A percentile compares a stretch with the other conserved stretches of the same genome.
phyloP scores from a whole-genome alignment of 805 yeast species.

The Alloascoidea africana region DNA sequence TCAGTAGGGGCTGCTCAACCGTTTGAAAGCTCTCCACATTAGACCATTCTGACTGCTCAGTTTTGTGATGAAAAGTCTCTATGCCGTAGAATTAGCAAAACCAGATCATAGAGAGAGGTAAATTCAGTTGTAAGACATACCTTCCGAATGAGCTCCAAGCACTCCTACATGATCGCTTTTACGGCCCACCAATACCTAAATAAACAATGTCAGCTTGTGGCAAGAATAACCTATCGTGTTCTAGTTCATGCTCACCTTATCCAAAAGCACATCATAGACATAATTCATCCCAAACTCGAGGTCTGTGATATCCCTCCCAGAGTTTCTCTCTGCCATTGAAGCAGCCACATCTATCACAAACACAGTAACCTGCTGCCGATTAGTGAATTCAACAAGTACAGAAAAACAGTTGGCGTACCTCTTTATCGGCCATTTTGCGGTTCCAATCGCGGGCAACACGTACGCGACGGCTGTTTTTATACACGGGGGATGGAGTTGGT shows the following conservation, averaged over 20 bases:
- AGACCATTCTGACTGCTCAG: no score
- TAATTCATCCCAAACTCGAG: conserved; percentile 15
- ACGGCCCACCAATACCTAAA: neutral
- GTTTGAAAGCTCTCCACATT: neutral
- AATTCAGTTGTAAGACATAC: no score
- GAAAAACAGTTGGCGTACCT: neutral
- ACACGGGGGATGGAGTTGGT: no score
- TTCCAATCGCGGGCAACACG: no score
- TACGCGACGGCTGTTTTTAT: no score
- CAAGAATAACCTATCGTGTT: neutral
- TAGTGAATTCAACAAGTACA: neutral
- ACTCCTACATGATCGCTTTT: neutral
- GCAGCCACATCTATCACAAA: conserved; percentile 1
- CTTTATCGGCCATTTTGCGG: conserved; percentile 2
- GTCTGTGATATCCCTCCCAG: conserved; percentile 9
- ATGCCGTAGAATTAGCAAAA: no score
- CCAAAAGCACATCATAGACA: conserved; percentile 11
- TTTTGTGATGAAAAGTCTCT: no score
- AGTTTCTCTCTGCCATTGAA: neutral
- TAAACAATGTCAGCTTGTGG: neutral
- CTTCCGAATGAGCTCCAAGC: neutral
- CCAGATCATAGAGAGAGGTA: no score
- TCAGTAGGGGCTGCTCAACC: neutral
- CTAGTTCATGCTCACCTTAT: neutral
- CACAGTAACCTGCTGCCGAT: conserved; percentile 2